A percentile compares a stretch with the other conserved stretches of the same genome.
phyloP scores from a whole-genome alignment of 2,329 filamentous ascomycete species.

The Trichophyton rubrum region DNA sequence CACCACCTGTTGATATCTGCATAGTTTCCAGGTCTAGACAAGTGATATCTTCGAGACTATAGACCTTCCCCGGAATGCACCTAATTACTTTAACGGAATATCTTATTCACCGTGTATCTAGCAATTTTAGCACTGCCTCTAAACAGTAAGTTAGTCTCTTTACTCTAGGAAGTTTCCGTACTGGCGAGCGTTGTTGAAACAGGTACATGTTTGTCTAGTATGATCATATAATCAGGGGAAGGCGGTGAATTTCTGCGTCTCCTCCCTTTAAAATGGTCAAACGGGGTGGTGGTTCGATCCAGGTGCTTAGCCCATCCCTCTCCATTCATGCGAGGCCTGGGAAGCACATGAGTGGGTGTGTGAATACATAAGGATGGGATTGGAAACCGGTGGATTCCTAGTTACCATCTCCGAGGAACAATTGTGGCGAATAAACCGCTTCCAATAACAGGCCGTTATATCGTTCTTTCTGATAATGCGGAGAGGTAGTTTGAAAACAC shows the following conservation, averaged over 20 bases:
- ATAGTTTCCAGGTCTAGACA: too few relatives aligned
- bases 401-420: not conserved
- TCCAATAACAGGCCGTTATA: too few relatives aligned
- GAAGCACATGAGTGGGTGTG: not conserved
- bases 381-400: not conserved
- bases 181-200: not conserved
- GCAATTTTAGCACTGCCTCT: not conserved
- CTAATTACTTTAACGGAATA: too few relatives aligned
- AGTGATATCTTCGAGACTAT: too few relatives aligned
- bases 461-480: too few relatives aligned
- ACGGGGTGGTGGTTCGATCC: not conserved
- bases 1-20: too few relatives aligned
- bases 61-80: too few relatives aligned
- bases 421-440: too few relatives aligned
- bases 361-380: not conserved
- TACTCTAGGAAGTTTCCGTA: not conserved
- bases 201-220: too few relatives aligned
- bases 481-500: too few relatives aligned
- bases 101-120: too few relatives aligned
- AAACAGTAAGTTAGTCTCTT: not conserved
- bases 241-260: not conserved
- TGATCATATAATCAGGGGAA: not conserved
- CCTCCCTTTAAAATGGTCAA: not conserved
- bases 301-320: not conserved
- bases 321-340: not conserved